Evolutionary conservation across 805 yeast species (phyloP).

Genomic region (Candida pseudofarinosa): DNA sequence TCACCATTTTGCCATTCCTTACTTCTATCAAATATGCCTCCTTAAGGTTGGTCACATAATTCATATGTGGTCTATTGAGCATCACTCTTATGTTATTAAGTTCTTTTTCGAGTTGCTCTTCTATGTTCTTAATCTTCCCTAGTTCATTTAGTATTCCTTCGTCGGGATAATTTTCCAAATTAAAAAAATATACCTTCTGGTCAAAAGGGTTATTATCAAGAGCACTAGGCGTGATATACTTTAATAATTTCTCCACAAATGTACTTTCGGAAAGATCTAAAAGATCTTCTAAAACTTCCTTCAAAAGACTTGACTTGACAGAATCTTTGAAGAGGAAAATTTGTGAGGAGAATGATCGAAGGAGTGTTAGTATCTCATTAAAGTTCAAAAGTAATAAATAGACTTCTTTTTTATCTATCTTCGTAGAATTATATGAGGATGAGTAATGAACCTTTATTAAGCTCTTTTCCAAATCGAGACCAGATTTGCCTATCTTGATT

Average conservation of each 20-base stretch:
- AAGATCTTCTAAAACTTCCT: constrained; percentile 34
- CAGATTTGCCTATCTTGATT: constrained; percentile 20
- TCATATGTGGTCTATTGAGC: constrained; percentile 54
- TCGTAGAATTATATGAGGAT: constrained; percentile 20
- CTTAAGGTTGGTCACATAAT: constrained; percentile 53
- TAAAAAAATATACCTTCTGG: constrained; percentile 44
- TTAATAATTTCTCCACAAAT: constrained; percentile 31
- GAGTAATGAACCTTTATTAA: constrained; percentile 38
- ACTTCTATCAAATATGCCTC: constrained; percentile 78
- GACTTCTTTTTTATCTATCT: constrained; percentile 30
- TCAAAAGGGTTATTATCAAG: constrained; percentile 40
- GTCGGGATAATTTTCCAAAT: constrained; percentile 29
- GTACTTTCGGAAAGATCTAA: constrained; percentile 26
- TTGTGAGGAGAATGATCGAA: constrained; percentile 31
- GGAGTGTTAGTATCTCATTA: constrained; percentile 20
- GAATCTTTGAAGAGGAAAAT: constrained; percentile 22
- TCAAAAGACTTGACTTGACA: constrained; percentile 33
- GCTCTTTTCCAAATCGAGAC: constrained; percentile 30
- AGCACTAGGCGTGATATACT: constrained; percentile 51
- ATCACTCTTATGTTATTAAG: constrained; percentile 41
- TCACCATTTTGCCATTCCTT: constrained; percentile 50
- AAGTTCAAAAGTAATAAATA: constrained; percentile 27
- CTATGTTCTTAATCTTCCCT: constrained; percentile 40
- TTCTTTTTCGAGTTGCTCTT: constrained; percentile 48
- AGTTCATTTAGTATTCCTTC: constrained; percentile 35